A percentile compares a stretch with the other conserved stretches of the same genome.
phyloP scores from a whole-genome alignment of 768 basidiomycete species.

The Chalciporus chontae region DNA sequence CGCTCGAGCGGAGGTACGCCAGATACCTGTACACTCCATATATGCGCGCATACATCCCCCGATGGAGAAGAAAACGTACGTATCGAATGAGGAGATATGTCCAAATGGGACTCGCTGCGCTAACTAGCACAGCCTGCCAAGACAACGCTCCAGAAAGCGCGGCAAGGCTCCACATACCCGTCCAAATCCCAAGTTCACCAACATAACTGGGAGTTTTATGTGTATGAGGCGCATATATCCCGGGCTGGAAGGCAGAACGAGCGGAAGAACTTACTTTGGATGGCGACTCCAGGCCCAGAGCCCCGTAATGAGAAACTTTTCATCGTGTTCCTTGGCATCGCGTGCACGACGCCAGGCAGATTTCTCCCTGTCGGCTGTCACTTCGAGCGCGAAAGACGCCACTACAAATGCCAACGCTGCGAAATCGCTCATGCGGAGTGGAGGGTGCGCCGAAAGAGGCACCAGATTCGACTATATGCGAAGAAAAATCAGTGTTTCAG shows the following conservation, averaged over 20 bases:
- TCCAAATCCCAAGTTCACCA: slow-evolving; percentile 69
- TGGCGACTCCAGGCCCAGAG: slow-evolving; percentile 68
- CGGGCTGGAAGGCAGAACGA: not conserved
- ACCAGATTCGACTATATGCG: slow-evolving; percentile 39
- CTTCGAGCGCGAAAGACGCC: slow-evolving; percentile 57
- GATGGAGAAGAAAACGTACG: slow-evolving; percentile 11
- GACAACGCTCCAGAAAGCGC: slow-evolving; percentile 31
- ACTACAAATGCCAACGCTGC: slow-evolving; percentile 51
- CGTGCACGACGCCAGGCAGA: slow-evolving; percentile 55
- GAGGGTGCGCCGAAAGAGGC: slow-evolving; percentile 46
- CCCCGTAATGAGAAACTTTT: slow-evolving; percentile 65
- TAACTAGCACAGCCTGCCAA: slow-evolving; percentile 31
- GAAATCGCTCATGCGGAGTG: slow-evolving; percentile 53
- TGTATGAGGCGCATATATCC: not conserved
- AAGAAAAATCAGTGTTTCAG: not conserved
- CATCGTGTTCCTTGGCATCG: slow-evolving; percentile 60
- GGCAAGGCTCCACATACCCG: slow-evolving; percentile 60
- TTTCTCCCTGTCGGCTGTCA: slow-evolving; percentile 65
- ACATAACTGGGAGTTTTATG: slow-evolving; percentile 51
- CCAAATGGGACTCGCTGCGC: slow-evolving; percentile 53
- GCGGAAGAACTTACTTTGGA: slow-evolving; percentile 53
- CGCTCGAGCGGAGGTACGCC: slow-evolving; percentile 71
- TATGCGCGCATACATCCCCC: not conserved
- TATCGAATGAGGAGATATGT: slow-evolving; percentile 59
- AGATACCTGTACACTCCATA: slow-evolving; percentile 39